A percentile compares a stretch with the other conserved stretches of the same genome.
Conservation (phyloP, 768 basidiomycete species). For the Pulveroboletus ravenelii region DNA sequence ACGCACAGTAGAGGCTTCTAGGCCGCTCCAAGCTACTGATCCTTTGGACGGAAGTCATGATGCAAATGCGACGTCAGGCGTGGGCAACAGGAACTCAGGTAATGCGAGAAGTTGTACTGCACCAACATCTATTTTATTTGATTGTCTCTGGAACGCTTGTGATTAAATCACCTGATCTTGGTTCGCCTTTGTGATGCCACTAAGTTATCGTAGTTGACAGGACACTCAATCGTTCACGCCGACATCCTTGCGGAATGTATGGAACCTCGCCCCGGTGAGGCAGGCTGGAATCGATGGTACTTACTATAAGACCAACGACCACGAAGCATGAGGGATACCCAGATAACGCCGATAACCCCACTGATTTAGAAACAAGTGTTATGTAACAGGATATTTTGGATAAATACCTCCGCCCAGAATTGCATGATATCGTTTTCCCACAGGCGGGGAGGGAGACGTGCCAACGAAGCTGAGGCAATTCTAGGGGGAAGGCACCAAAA, state of each 20-base stretch:
- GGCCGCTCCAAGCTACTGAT: constrained; percentile 48
- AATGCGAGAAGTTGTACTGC: not conserved
- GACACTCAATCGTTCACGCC: not conserved
- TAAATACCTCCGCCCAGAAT: not conserved
- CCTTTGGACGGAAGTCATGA: constrained; percentile 49
- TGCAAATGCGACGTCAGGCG: not conserved
- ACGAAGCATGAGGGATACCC: not conserved
- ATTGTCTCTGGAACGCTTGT: not conserved
- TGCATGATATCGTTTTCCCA: not conserved
- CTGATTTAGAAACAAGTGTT: constrained; percentile 8
- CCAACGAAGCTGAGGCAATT: not conserved
- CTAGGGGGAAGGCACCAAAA: constrained; percentile 2
- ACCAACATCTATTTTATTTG: not conserved
- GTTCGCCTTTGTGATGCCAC: not conserved
- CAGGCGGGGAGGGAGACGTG: not conserved
- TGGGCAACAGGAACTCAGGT: not conserved
- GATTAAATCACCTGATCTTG: constrained; percentile 1
- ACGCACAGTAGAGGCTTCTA: constrained; percentile 12
- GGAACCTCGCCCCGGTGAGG: constrained; percentile 1
- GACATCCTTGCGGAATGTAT: not conserved
- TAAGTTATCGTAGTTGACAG: not conserved
- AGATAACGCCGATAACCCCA: not conserved
- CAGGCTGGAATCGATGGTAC: not conserved
- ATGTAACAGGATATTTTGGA: not conserved
- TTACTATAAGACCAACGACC: constrained; percentile 1